Evolutionary conservation across 2,329 filamentous ascomycete genomes (phyloP), one percentile per base, ranked within the genome.

Genomic region (Cladophialophora immunda): DNA sequence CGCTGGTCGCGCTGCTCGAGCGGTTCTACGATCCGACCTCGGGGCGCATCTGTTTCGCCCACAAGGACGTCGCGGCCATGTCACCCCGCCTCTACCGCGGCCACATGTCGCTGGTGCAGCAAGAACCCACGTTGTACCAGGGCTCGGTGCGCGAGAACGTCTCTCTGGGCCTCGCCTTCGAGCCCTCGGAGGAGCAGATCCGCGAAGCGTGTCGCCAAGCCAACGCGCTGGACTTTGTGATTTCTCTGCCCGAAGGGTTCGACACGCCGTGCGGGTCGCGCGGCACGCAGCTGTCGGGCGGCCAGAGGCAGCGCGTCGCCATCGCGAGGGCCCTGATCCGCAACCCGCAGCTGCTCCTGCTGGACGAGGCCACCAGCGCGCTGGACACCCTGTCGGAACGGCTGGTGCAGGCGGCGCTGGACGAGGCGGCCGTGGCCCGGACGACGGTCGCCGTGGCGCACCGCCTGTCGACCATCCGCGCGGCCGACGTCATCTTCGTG

Each of bases 111-210:
- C 84, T 94, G 0, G 91, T 94, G 0, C 87, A 90, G 3, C 91
- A 94, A 76, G 91, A 94, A 75, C 85, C 91, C 8, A 89, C 88
- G 0, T 82, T 94, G 0, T 93, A 92, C 73, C 87, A 89, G 75
- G 89, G 88, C 70, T 87, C 87, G 0, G 83, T 93, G 22, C 84
- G 86, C 19, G 90, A 93, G 67, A 92, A 92, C 71, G 86, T 92
- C 60, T 77, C 89, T 1, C 81, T 92, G 0, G 90, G 89, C 19
- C 65, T 69, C 6, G 52, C 65, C 32, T 66, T 66, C 19, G 62
- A 71, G 17, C 67, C 72, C 19, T 68, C 74, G 5, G 76, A 79
- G 3, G 72, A 76, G 6, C 66, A 78, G 27, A 70, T 81, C 22
- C 67, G 71, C 9, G 68, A 76, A 54, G 78, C 78, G 6, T 80